These are phyloP conservation scores for Voacanga thouarsii DNA, from an alignment of 257 asterid genomes.

Conservation along the genomic window DNA sequence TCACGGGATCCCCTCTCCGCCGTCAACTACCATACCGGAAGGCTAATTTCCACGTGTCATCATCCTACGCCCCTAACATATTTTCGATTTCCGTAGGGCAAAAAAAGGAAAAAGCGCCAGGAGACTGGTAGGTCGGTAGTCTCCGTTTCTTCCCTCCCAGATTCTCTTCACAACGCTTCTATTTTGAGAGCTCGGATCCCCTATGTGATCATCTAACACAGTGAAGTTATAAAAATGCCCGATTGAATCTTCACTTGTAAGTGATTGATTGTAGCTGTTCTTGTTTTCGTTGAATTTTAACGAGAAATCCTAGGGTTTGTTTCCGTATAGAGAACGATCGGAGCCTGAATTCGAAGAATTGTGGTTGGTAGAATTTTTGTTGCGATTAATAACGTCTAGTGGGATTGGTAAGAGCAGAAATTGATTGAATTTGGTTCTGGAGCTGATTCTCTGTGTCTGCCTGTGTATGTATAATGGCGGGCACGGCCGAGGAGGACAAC, in stretches of 20 bases:
- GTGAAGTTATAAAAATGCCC: not conserved
- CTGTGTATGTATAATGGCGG: slow-evolving; percentile 33
- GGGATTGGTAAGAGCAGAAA: not conserved
- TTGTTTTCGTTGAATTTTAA: not conserved
- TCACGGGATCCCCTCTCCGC: not conserved
- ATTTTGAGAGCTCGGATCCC: slow-evolving; percentile 1
- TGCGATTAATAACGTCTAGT: not conserved
- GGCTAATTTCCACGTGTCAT: not conserved
- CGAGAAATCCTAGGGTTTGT: not conserved
- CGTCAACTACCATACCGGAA: not conserved
- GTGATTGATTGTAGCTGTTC: not conserved
- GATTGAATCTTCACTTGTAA: not conserved
- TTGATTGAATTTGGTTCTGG: not conserved
- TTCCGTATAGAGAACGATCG: not conserved
- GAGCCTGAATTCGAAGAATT: not conserved
- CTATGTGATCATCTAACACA: not conserved
- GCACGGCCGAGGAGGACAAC: slow-evolving; percentile 56
- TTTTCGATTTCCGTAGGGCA: no score
- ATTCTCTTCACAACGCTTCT: not conserved
- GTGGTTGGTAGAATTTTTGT: no score
- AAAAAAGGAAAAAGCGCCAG: not conserved
- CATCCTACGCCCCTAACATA: not conserved
- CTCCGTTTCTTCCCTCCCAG: not conserved
- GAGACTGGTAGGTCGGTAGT: slow-evolving; percentile 7
- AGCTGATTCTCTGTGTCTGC: slow-evolving; percentile 7